These are phyloP conservation scores for Fusarium torulosum DNA, from an alignment of 2,329 filamentous ascomycete genomes.

Conservation along the genomic window DNA sequence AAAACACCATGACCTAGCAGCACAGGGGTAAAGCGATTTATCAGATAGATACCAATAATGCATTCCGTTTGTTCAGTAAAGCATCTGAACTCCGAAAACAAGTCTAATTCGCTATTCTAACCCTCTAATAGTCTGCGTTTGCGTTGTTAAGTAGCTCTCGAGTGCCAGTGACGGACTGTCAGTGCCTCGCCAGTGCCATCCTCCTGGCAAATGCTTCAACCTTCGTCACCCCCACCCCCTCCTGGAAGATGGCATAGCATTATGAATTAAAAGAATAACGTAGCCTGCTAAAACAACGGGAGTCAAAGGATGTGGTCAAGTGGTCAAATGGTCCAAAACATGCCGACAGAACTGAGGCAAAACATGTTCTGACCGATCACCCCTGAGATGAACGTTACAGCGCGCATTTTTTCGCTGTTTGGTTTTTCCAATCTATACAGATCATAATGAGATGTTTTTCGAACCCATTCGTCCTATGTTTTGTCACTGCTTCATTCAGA, in stretches of 20 bases:
- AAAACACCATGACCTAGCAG: too few relatives aligned
- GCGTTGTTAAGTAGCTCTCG: background rate
- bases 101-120: background rate
- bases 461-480: background rate
- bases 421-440: background rate
- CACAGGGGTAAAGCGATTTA: background rate
- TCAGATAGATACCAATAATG: background rate
- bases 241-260: background rate
- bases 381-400: constrained; percentile 1
- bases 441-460: background rate
- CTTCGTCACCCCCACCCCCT: background rate
- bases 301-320: constrained; percentile 4
- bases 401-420: background rate
- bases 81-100: background rate
- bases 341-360: background rate
- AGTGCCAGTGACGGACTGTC: background rate
- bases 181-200: background rate
- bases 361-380: background rate
- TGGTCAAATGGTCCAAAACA: background rate
- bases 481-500: background rate
- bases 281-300: background rate
- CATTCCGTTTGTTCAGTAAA: background rate
- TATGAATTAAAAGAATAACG: background rate
- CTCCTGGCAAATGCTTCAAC: background rate
- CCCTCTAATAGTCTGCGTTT: background rate